Percentiles rank a stretch among this genome's conserved stretches.
Conservation (phyloP, 1,284 basidiomycete species). For the Cystobasidiaceae sp. region DNA sequence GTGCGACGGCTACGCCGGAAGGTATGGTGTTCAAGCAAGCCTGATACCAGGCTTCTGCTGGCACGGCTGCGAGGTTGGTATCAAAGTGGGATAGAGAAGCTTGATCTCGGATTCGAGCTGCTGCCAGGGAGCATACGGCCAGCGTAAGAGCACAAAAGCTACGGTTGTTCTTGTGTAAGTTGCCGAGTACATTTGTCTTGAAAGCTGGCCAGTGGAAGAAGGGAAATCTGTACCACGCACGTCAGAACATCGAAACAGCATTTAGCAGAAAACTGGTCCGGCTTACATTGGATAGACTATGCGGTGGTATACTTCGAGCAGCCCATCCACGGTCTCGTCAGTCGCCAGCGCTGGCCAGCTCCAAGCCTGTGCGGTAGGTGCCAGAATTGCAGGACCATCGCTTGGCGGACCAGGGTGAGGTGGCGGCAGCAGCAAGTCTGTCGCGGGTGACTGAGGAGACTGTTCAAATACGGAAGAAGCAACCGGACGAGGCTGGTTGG, state of each 20-base stretch:
- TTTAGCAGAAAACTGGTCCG: not conserved
- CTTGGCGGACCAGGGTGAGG: not conserved
- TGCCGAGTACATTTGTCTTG: slow-evolving; percentile 34
- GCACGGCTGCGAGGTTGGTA: not conserved
- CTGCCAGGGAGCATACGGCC: slow-evolving; percentile 45
- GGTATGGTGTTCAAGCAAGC: not conserved
- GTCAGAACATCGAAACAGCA: not conserved
- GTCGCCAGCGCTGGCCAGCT: not conserved
- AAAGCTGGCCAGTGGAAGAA: slow-evolving; percentile 48
- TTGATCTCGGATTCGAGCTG: slow-evolving; percentile 45
- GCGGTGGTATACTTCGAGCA: slow-evolving; percentile 36
- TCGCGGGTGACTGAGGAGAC: not conserved
- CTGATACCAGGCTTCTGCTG: not conserved
- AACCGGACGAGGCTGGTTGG: not conserved
- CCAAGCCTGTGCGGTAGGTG: not conserved
- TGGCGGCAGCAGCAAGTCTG: not conserved
- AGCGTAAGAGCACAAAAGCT: slow-evolving; percentile 43
- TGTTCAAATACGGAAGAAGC: not conserved
- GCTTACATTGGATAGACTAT: slow-evolving; percentile 46
- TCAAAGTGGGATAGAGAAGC: slow-evolving; percentile 33
- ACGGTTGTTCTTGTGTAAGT: slow-evolving; percentile 41
- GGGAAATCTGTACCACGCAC: slow-evolving; percentile 37
- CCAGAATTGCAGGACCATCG: not conserved
- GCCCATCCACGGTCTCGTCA: not conserved
- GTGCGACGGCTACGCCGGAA: slow-evolving; percentile 34